These are phyloP conservation scores for Metschnikowia arizonensis DNA, from an alignment of 805 yeast species.

Conservation along the genomic window DNA sequence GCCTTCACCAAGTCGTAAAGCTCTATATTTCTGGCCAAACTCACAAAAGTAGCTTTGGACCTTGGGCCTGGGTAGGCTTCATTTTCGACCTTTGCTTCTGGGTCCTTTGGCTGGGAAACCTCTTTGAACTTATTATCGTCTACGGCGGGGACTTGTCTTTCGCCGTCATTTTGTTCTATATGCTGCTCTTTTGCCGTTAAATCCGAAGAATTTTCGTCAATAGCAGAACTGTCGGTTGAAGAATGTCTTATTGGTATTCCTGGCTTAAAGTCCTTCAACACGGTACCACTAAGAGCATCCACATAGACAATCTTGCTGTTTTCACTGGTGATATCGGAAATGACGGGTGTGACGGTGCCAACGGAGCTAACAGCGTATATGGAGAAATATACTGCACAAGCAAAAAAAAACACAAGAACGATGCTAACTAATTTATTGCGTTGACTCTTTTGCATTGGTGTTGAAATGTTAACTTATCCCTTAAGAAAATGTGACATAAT, in stretches of 20 bases:
- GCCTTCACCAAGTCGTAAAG: conserved; percentile 57
- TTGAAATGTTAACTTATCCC: too few species aligned
- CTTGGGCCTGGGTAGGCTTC: conserved; percentile 11
- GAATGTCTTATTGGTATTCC: background rate
- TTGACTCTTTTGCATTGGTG: too few species aligned
- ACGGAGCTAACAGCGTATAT: too few species aligned
- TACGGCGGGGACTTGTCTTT: background rate
- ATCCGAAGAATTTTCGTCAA: too few species aligned
- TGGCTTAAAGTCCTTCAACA: conserved; percentile 9
- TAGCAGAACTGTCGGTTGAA: too few species aligned
- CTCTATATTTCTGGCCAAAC: conserved; percentile 76
- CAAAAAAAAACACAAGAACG: too few species aligned
- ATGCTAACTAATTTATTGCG: too few species aligned
- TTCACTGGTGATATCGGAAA: too few species aligned
- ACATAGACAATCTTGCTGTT: conserved; percentile 15
- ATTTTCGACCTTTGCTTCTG: background rate
- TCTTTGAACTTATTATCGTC: background rate
- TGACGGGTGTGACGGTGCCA: too few species aligned
- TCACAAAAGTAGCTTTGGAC: conserved; percentile 42
- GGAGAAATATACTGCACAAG: too few species aligned
- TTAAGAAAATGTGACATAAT: too few species aligned
- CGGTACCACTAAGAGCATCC: conserved; percentile 15
- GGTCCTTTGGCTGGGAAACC: background rate
- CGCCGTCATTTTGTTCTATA: background rate
- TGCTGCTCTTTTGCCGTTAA: conserved; percentile 13